A percentile compares a stretch with the other conserved stretches of the same genome.
Conservation (phyloP, 2,329 filamentous ascomycete species). For the Tolypocladium pustulatum region DNA sequence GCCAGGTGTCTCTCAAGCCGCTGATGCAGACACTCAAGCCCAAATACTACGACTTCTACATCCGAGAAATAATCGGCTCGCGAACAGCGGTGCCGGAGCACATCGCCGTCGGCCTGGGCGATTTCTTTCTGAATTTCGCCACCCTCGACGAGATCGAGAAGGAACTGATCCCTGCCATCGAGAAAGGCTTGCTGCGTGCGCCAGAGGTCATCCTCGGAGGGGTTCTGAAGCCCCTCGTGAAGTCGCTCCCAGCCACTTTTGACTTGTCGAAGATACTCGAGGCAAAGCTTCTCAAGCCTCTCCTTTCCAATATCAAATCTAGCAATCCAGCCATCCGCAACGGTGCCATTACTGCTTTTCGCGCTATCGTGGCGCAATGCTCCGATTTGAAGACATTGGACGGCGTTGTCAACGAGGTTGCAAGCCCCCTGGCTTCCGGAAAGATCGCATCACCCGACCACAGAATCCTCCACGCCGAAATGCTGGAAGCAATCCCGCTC, state of each 20-base stretch:
- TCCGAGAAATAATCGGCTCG: conserved; percentile 75
- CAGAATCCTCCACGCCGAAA: conserved; percentile 70
- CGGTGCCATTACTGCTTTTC: conserved; percentile 67
- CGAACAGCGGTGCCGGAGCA: conserved; percentile 60
- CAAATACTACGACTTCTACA: conserved; percentile 72
- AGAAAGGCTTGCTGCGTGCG: conserved; percentile 79
- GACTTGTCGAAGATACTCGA: conserved; percentile 70
- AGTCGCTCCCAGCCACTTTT: conserved; percentile 55
- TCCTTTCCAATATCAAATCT: conserved; percentile 86
- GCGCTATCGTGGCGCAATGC: conserved; percentile 53
- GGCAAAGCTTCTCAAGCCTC: conserved; percentile 67
- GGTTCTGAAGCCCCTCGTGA: conserved; percentile 62
- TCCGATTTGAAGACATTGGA: conserved; percentile 46
- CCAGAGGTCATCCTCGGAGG: conserved; percentile 83
- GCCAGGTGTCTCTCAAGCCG: conserved; percentile 52
- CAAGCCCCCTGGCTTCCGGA: conserved; percentile 67
- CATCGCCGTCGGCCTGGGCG: conserved; percentile 59
- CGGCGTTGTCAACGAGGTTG: conserved; percentile 66
- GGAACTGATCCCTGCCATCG: conserved; percentile 68
- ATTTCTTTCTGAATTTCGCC: conserved; percentile 75
- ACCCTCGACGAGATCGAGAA: conserved; percentile 63
- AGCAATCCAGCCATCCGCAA: conserved; percentile 69
- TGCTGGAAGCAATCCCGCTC: conserved; percentile 56
- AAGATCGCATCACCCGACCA: conserved; percentile 83
- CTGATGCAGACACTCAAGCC: conserved; percentile 55